phyloP scores from a whole-genome alignment of 306 rosid species.

The Coriaria nepalensis region DNA sequence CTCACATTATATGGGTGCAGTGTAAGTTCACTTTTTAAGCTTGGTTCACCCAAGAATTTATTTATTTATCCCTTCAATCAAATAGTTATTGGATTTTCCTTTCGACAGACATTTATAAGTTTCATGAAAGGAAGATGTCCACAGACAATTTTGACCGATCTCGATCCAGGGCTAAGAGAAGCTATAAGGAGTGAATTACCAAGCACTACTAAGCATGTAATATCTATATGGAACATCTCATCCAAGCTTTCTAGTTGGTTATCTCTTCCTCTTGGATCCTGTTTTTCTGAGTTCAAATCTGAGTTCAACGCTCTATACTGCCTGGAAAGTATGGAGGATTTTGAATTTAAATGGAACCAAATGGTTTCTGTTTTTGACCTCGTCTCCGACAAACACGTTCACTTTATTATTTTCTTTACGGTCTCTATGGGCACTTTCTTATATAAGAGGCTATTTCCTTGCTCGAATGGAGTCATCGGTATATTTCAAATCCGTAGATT shows the following conservation, averaged over 20 bases:
- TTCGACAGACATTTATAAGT: constrained; percentile 55
- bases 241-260: constrained; percentile 73
- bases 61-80: constrained; percentile 21
- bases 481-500: constrained; percentile 51
- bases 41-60: constrained; percentile 4
- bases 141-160: constrained; percentile 68
- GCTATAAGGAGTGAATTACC: constrained; percentile 58
- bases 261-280: constrained; percentile 60
- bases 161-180: constrained; percentile 69
- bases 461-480: constrained; percentile 55
- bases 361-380: constrained; percentile 59
- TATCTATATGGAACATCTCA: constrained; percentile 46
- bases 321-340: constrained; percentile 62
- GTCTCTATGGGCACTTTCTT: constrained; percentile 61
- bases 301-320: constrained; percentile 55
- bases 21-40: neutral
- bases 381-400: constrained; percentile 53
- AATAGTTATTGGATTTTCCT: constrained; percentile 21
- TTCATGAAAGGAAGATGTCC: constrained; percentile 93
- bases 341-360: constrained; percentile 81
- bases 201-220: constrained; percentile 46
- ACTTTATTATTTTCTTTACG: constrained; percentile 48
- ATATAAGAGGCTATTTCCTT: constrained; percentile 58
- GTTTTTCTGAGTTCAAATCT: constrained; percentile 66
- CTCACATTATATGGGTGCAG: too few species aligned